Base-by-base conservation (phyloP, 2,329 filamentous ascomycete genomes). In the Diaporthe australafricana region DNA sequence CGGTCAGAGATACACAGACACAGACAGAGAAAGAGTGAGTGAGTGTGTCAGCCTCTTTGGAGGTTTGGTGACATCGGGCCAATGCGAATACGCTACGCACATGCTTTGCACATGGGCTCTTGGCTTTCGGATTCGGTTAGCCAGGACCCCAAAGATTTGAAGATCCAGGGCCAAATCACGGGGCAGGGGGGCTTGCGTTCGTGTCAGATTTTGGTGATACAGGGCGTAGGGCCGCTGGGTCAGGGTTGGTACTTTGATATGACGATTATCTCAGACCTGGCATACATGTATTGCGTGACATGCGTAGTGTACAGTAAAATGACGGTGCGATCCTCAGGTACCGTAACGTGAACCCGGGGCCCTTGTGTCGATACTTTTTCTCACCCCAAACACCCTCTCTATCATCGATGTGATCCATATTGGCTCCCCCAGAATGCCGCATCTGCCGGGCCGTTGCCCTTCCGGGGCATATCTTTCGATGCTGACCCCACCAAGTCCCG, bases 201-300 rank as follows among this genome's bases (percentile, higher is more conserved):
- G 20, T 69, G 20, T 60, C 22, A 40, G 30, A 52, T 60, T 40
- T 60, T 48, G 67, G 45, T 22, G 47, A 9, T 42, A 22, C 22
- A 20, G 27, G 22, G 53, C 42, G 47, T 60, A 60, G 30, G 53
- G 53, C 53, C n/a, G 55, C 67, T 50, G 30, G 53, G 67, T 60
- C 67, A 60, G 45, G 42, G 67, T 32, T 27, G 45, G 56, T 69
- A 69, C 67, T 69, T 27, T 50, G 60, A 65, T 25, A 50, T 65
- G 60, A 65, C 30, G 8, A 17, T 14, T 20, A n/a, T 30, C 48
- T 42, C n/a, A 65, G 60, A 65, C 60, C 60, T 25, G 45, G 60
- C 60, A 65, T 35, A 5, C 8, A 50, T 50, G 30, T 48, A 38
- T 50, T 65, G 45, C n/a, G 60, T 65, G 60, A 50, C 60, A 38